phyloP scores from a whole-genome alignment of 1,284 basidiomycete genomes.

The Leccinum subfulvum region DNA sequence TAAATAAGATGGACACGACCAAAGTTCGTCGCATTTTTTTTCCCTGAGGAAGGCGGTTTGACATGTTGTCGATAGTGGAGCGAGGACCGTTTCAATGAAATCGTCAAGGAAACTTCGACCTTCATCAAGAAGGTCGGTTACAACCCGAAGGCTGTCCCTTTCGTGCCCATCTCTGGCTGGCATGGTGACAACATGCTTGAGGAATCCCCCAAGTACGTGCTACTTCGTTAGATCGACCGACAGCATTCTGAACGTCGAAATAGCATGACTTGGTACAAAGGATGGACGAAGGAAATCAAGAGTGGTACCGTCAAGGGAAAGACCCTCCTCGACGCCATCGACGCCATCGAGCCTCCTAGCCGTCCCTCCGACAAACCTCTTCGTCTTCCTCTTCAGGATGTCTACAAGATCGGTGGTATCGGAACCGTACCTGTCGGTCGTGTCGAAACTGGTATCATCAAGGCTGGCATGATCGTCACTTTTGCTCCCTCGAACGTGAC shows the following conservation, averaged over 20 bases:
- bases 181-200: conserved; percentile 99
- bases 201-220: conserved; percentile 83
- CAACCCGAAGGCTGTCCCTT: conserved; percentile 98
- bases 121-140: conserved; percentile 99
- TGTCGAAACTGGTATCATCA: conserved; percentile 99
- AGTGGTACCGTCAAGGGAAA: conserved; percentile 91
- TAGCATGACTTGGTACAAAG: conserved; percentile 99
- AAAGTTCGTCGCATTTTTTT: conserved; percentile 53
- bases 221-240: neutral
- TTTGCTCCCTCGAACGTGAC: conserved; percentile 98
- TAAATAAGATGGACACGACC: conserved; percentile 99
- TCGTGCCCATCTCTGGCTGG: conserved; percentile 99
- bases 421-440: conserved; percentile 99
- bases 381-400: conserved; percentile 99
- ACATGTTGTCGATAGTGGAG: conserved; percentile 68
- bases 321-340: conserved; percentile 99
- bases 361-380: conserved; percentile 99
- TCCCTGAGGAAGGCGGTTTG: neutral
- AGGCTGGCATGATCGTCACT: conserved; percentile 98
- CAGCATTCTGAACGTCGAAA: conserved; percentile 18
- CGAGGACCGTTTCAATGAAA: conserved; percentile 99
- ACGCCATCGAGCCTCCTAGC: conserved; percentile 96
- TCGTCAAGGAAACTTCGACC: conserved; percentile 97
- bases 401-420: conserved; percentile 99
- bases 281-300: conserved; percentile 97